Conservation (phyloP, 345 rosid species). For the Ceriops zippeliana region DNA sequence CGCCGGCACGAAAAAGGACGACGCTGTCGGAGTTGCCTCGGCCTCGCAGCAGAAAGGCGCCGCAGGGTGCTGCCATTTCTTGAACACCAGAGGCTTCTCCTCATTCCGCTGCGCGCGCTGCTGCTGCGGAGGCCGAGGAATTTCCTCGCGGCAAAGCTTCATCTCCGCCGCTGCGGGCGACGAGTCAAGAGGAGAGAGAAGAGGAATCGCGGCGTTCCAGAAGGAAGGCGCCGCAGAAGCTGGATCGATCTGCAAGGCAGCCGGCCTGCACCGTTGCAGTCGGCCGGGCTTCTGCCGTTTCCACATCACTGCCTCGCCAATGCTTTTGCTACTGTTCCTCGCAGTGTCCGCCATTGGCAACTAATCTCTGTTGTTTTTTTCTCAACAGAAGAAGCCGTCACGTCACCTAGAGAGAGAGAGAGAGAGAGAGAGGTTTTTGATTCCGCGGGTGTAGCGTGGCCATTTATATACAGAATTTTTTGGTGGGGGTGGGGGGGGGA, state of each 20-base stretch:
- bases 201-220: conserved; percentile 91
- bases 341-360: conserved; percentile 26
- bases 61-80: conserved; percentile 96
- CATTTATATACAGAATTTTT: no score
- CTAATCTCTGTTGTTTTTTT: background rate
- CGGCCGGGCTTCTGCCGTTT: conserved; percentile 46
- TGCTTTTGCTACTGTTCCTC: conserved; percentile 21
- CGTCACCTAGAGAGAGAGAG: no score
- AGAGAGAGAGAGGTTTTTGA: no score
- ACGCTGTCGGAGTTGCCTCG: conserved; percentile 42
- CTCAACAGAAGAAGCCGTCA: no score
- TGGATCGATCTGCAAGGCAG: conserved; percentile 59
- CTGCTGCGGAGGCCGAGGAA: conserved; percentile 1
- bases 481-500: no score
- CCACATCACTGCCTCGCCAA: conserved; percentile 6
- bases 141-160: conserved; percentile 26
- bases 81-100: conserved; percentile 41
- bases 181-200: conserved; percentile 65
- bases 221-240: conserved; percentile 23
- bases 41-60: conserved; percentile 66
- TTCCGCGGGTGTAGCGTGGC: no score
- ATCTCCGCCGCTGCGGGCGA: conserved; percentile 48
- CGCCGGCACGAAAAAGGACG: conserved; percentile 56
- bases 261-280: conserved; percentile 70
- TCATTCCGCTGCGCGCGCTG: background rate